These are phyloP conservation scores for Grosmannia penicillata DNA, from an alignment of 2,329 filamentous ascomycete genomes.

Conservation along the genomic window DNA sequence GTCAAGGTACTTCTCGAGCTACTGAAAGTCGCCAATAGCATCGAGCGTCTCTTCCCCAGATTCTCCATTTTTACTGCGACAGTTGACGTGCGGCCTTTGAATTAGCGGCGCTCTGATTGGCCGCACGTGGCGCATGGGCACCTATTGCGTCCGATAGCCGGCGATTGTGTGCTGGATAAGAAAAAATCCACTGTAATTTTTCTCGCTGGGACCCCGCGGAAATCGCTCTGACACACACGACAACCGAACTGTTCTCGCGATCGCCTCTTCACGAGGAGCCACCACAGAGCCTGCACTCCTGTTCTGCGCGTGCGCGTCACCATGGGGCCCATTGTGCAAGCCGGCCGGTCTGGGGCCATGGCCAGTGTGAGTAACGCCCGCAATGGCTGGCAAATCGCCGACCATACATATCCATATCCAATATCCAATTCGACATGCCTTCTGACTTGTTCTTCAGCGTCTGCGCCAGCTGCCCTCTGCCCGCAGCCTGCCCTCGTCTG, in stretches of 20 bases:
- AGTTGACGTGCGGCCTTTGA: no score
- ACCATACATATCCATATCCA: not conserved
- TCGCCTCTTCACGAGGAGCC: not conserved
- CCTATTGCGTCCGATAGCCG: constrained; percentile 7
- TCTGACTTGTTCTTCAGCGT: constrained; percentile 19
- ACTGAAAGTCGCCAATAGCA: no score
- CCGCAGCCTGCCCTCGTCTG: constrained; percentile 14
- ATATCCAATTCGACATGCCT: not conserved
- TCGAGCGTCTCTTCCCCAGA: no score
- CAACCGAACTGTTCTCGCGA: no score
- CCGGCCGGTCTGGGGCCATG: constrained; percentile 31
- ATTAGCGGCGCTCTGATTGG: constrained; percentile 10
- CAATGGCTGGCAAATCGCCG: no score
- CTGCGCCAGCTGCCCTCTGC: constrained; percentile 19
- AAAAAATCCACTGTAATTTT: constrained; percentile 3
- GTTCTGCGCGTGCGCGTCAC: constrained; percentile 6
- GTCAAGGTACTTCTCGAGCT: no score
- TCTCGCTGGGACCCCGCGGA: constrained; percentile 4
- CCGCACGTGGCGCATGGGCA: not conserved
- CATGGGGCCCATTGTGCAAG: constrained; percentile 37
- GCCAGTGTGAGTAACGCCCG: constrained; percentile 32
- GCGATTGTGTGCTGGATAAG: not conserved
- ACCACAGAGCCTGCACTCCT: not conserved
- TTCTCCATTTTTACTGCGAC: no score
- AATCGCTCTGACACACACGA: not conserved